A percentile compares a stretch with the other conserved stretches of the same genome.
These are phyloP conservation scores for Pichia nakasei DNA, from an alignment of 805 yeast species.

Conservation along the genomic window DNA sequence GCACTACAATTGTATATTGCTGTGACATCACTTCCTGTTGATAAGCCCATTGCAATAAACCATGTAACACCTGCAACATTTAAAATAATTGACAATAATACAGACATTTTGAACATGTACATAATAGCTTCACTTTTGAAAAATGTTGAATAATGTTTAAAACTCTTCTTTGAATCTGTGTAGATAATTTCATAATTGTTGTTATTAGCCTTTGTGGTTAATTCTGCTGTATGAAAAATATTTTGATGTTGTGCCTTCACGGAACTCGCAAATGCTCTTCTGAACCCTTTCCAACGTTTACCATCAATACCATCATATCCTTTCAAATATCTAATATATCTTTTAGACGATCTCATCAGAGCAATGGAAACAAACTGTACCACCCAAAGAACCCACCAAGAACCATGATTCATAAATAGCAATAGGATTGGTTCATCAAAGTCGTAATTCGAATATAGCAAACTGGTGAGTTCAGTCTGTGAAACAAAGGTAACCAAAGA, in stretches of 20 bases:
- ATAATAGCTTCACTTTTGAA: slow-evolving; percentile 36
- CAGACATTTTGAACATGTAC: slow-evolving; percentile 37
- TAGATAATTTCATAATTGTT: slow-evolving; percentile 22
- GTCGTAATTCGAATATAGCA: slow-evolving; percentile 44
- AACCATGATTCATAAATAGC: slow-evolving; percentile 64
- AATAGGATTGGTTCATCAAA: slow-evolving; percentile 65
- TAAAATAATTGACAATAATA: slow-evolving; percentile 45
- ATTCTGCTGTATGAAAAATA: slow-evolving; percentile 30
- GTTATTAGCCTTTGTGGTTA: slow-evolving; percentile 22
- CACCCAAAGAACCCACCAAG: slow-evolving; percentile 72
- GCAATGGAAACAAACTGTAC: slow-evolving; percentile 48
- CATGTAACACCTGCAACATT: slow-evolving; percentile 76
- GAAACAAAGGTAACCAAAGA: slow-evolving; percentile 56
- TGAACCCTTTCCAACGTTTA: slow-evolving; percentile 26
- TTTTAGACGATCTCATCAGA: slow-evolving; percentile 32
- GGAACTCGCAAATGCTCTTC: slow-evolving; percentile 27
- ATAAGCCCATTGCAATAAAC: slow-evolving; percentile 75
- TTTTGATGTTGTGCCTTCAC: slow-evolving; percentile 35
- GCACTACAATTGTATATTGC: slow-evolving; percentile 90
- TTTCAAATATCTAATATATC: slow-evolving; percentile 14
- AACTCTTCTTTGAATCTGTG: slow-evolving; percentile 23
- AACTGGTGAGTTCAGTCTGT: slow-evolving; percentile 76
- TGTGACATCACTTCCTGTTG: slow-evolving; percentile 79
- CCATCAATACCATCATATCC: slow-evolving; percentile 15
- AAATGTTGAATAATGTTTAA: slow-evolving; percentile 26